Conservation (phyloP, 2,329 filamentous ascomycete species). For the Remersonia thermophila region DNA sequence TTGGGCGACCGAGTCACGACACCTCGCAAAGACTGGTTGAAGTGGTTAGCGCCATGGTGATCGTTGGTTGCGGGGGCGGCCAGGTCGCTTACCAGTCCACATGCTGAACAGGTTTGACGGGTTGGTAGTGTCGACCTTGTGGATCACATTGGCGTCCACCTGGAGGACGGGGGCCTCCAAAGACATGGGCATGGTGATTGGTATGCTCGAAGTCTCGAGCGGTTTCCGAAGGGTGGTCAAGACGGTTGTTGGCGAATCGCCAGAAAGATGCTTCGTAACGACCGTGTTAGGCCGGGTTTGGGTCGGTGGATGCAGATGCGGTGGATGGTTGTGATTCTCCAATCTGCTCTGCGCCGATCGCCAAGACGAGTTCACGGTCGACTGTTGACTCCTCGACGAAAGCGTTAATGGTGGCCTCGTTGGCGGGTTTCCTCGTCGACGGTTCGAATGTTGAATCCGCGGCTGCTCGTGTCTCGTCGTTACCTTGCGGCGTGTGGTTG, state of each 20-base stretch:
- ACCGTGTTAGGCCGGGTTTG: slow-evolving; percentile 6
- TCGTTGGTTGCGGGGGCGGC: background rate
- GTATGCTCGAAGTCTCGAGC: slow-evolving; percentile 27
- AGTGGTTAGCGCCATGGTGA: too few species aligned
- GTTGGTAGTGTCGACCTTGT: slow-evolving; percentile 88
- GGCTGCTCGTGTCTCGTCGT: too few species aligned
- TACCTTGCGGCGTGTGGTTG: too few species aligned
- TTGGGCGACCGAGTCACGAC: slow-evolving; percentile 86
- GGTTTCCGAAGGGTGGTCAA: slow-evolving; percentile 13
- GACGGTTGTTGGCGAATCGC: slow-evolving; percentile 15
- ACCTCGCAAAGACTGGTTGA: slow-evolving; percentile 76
- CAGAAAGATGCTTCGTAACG: slow-evolving; percentile 16
- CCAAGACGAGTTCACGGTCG: slow-evolving; percentile 3
- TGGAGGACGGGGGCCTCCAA: slow-evolving; percentile 78
- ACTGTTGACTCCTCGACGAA: background rate
- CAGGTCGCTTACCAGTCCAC: slow-evolving; percentile 64
- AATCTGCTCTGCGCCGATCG: slow-evolving; percentile 18
- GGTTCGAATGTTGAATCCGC: too few species aligned
- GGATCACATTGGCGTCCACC: slow-evolving; percentile 82
- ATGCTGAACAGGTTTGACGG: slow-evolving; percentile 90
- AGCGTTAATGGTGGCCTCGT: too few species aligned
- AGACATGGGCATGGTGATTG: slow-evolving; percentile 61
- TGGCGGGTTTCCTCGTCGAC: too few species aligned
- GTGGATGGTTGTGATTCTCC: slow-evolving; percentile 10
- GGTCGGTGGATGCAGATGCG: background rate